These are phyloP conservation scores for Xylariaceae sp. DNA, from an alignment of 2,329 filamentous ascomycete species.

Conservation along the genomic window DNA sequence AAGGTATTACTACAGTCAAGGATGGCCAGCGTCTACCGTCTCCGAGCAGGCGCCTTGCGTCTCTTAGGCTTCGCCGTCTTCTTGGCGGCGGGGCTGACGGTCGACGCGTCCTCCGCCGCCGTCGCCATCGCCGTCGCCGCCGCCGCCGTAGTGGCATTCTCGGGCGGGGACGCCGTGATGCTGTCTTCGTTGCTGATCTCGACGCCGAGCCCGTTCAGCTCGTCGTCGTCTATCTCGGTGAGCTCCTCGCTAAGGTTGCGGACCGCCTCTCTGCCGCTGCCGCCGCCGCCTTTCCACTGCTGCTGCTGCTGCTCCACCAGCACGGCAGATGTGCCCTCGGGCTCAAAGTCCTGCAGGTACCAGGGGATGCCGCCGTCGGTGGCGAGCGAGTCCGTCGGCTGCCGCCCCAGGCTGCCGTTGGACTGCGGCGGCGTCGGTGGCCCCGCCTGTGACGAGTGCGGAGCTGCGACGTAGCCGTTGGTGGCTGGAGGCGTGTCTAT, in stretches of 20 bases:
- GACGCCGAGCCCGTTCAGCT: conserved; percentile 62
- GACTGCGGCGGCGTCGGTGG: conserved; percentile 63
- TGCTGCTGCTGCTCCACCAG: too few relatives aligned
- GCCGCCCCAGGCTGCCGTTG: conserved; percentile 46
- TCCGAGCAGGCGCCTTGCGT: too few relatives aligned
- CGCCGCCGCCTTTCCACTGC: conserved; percentile 62
- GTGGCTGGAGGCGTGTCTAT: conserved; percentile 40
- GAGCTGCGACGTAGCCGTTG: conserved; percentile 34
- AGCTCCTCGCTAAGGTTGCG: conserved; percentile 73
- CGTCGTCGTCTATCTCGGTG: conserved; percentile 87
- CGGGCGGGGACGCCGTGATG: conserved; percentile 32
- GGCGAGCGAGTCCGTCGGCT: conserved; percentile 46
- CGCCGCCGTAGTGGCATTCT: conserved; percentile 14
- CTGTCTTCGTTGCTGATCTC: conserved; percentile 45
- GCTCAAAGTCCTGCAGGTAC: conserved; percentile 79
- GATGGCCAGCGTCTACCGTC: too few relatives aligned
- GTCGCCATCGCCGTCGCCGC: conserved; percentile 13
- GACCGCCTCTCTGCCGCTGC: conserved; percentile 61
- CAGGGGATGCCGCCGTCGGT: conserved; percentile 73
- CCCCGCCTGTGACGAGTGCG: conserved; percentile 27
- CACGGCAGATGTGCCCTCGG: conserved; percentile 69
- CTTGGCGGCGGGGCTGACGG: conserved; percentile 19
- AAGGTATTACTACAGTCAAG: not conserved
- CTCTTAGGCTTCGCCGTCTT: conserved; percentile 19
- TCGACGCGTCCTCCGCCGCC: too few relatives aligned